These are phyloP conservation scores for Talaromyces sp. DNA, from an alignment of 2,329 filamentous ascomycete species.

Conservation along the genomic window DNA sequence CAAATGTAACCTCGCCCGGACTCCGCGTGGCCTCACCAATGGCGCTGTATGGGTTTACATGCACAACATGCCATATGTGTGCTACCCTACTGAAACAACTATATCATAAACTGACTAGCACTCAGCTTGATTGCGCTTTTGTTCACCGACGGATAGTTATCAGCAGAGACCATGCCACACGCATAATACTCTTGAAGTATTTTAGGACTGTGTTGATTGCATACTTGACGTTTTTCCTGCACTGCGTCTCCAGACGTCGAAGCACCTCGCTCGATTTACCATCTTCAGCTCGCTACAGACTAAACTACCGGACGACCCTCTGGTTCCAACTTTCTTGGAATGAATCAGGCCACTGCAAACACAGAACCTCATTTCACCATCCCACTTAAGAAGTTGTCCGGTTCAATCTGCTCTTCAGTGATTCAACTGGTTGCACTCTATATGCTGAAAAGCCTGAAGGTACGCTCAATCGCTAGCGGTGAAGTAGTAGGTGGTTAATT, in stretches of 20 bases:
- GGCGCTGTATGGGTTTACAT: not conserved
- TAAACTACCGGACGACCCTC: not conserved
- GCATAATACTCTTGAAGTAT: not conserved
- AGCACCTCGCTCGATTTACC: not conserved
- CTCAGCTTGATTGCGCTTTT: not conserved
- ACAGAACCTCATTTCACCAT: not conserved
- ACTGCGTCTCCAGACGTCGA: not conserved
- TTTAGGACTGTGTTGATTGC: not conserved
- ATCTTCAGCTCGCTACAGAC: not conserved
- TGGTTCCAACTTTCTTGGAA: not conserved
- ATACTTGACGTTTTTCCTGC: not conserved
- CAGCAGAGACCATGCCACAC: not conserved
- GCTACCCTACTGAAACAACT: not conserved
- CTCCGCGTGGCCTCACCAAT: not conserved
- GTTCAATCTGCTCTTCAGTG: not conserved
- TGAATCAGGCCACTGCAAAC: not conserved
- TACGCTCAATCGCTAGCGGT: not conserved
- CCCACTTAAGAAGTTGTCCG: not conserved
- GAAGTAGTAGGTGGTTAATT: not conserved
- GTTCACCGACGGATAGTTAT: not conserved
- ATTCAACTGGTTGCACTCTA: not conserved
- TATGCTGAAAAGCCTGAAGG: not conserved
- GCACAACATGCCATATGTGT: not conserved
- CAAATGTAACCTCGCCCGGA: conserved; percentile 1
- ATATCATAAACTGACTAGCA: too few relatives aligned